These are phyloP conservation scores for Pseudocercospora vitis DNA, from an alignment of 2,329 filamentous ascomycete genomes.

Conservation along the genomic window DNA sequence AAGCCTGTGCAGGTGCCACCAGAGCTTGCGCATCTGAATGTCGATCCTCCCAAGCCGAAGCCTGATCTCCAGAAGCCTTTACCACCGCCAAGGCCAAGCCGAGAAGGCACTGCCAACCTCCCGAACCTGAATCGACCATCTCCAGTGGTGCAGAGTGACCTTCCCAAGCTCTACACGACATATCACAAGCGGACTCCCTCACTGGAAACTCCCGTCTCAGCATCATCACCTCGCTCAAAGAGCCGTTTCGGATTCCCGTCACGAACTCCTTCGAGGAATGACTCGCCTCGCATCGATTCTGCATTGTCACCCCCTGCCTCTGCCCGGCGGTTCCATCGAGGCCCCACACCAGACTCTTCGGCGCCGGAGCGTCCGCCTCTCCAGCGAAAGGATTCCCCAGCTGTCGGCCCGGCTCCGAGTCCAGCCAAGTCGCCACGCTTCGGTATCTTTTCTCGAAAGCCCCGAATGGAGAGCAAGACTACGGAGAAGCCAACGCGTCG, in stretches of 20 bases:
- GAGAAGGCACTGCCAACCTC: slow-evolving; percentile 49
- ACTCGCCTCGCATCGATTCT: slow-evolving; percentile 36
- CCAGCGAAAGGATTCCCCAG: slow-evolving; percentile 37
- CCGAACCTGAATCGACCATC: slow-evolving; percentile 48
- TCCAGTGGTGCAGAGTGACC: slow-evolving; percentile 58
- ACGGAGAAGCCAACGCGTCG: slow-evolving; percentile 60
- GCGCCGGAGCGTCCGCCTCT: slow-evolving; percentile 15
- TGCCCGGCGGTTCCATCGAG: slow-evolving; percentile 23
- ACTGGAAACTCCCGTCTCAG: slow-evolving; percentile 43
- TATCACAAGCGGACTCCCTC: slow-evolving; percentile 55
- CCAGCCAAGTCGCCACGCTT: slow-evolving; percentile 66
- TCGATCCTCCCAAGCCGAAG: slow-evolving; percentile 59
- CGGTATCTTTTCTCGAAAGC: slow-evolving; percentile 72
- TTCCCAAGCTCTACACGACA: slow-evolving; percentile 49
- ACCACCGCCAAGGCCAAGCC: slow-evolving; percentile 46
- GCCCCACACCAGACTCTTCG: slow-evolving; percentile 21
- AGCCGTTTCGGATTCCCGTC: slow-evolving; percentile 41
- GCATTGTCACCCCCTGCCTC: slow-evolving; percentile 34
- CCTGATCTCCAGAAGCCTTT: slow-evolving; percentile 42
- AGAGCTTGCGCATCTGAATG: slow-evolving; percentile 53
- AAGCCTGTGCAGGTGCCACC: slow-evolving; percentile 33
- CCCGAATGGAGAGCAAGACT: slow-evolving; percentile 58
- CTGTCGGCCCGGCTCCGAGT: slow-evolving; percentile 56
- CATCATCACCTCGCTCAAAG: slow-evolving; percentile 39
- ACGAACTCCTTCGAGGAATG: slow-evolving; percentile 32